A percentile compares a stretch with the other conserved stretches of the same genome.
Conservation (phyloP, 148 eudicot species). For the Dianthus caryophyllus region DNA sequence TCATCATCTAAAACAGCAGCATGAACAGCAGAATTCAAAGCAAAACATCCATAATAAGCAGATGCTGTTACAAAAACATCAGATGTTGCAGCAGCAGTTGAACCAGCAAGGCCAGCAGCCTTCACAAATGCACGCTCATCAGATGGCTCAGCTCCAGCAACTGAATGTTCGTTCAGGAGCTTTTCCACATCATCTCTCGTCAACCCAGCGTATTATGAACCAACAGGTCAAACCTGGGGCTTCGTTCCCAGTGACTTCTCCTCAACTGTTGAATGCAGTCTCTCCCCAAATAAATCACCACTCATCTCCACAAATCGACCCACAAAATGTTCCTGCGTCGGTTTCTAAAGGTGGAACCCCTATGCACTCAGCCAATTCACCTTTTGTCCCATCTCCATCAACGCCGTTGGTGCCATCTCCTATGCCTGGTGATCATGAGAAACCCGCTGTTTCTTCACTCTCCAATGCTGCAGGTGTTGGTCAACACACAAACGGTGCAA, state of each 20-base stretch:
- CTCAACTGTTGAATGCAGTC: conserved; percentile 58
- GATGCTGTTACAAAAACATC: conserved; percentile 42
- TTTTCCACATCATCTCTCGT: conserved; percentile 59
- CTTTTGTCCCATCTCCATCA: conserved; percentile 72
- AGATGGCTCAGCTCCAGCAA: conserved; percentile 65
- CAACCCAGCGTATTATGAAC: conserved; percentile 60
- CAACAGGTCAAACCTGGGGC: conserved; percentile 69
- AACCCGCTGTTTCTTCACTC: conserved; percentile 55
- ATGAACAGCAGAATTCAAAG: conserved; percentile 57
- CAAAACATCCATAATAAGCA: conserved; percentile 51
- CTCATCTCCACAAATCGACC: conserved; percentile 86
- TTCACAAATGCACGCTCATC: conserved; percentile 57
- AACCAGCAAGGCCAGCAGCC: conserved; percentile 61
- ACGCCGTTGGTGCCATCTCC: conserved; percentile 82
- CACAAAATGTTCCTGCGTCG: conserved; percentile 50
- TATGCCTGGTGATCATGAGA: conserved; percentile 78
- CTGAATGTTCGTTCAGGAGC: conserved; percentile 56
- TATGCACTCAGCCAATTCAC: conserved; percentile 78
- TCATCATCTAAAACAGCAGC: conserved; percentile 71
- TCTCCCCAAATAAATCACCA: conserved; percentile 83
- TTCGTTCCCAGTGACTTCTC: conserved; percentile 61
- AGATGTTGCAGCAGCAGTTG: conserved; percentile 39
- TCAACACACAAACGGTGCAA: conserved; percentile 47
- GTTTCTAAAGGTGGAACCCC: conserved; percentile 66
- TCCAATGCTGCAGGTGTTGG: conserved; percentile 53